phyloP scores from a whole-genome alignment of 1,139 yeast genomes.

The Hyphopichia pseudoburtonii region DNA sequence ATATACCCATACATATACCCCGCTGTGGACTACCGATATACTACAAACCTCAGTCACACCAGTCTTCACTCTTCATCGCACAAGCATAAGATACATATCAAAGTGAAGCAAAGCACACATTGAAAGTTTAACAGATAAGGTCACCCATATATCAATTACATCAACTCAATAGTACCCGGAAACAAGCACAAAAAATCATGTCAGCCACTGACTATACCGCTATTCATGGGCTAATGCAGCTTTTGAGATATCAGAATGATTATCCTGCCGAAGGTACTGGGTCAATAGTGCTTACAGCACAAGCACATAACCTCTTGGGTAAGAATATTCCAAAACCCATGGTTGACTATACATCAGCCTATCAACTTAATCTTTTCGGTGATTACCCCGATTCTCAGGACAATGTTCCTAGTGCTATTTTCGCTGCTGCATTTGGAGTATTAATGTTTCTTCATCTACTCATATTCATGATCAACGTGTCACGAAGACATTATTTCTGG shows the following conservation, averaged over 20 bases:
- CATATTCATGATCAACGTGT: slow-evolving; percentile 50
- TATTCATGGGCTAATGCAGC: slow-evolving; percentile 31
- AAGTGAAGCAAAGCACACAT: too few relatives aligned
- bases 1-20: too few relatives aligned
- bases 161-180: too few relatives aligned
- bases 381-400: slow-evolving; percentile 60
- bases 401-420: slow-evolving; percentile 61
- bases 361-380: slow-evolving; percentile 61
- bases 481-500: slow-evolving; percentile 66
- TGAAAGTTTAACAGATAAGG: too few relatives aligned
- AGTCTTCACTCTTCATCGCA: too few relatives aligned
- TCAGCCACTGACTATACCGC: slow-evolving; percentile 15
- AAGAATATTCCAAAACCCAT: slow-evolving; percentile 36
- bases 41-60: too few relatives aligned
- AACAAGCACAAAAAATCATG: not conserved
- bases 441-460: slow-evolving; percentile 47
- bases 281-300: slow-evolving; percentile 29
- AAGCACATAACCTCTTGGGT: slow-evolving; percentile 27
- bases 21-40: too few relatives aligned
- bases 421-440: slow-evolving; percentile 54
- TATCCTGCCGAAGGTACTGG: slow-evolving; percentile 57
- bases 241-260: slow-evolving; percentile 30
- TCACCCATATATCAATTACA: too few relatives aligned
- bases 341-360: slow-evolving; percentile 30
- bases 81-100: too few relatives aligned